Evolutionary conservation across 1,139 yeast species (phyloP), one percentile per base, ranked within the genome.

Genomic region (Debaryomyces coudertii): DNA sequence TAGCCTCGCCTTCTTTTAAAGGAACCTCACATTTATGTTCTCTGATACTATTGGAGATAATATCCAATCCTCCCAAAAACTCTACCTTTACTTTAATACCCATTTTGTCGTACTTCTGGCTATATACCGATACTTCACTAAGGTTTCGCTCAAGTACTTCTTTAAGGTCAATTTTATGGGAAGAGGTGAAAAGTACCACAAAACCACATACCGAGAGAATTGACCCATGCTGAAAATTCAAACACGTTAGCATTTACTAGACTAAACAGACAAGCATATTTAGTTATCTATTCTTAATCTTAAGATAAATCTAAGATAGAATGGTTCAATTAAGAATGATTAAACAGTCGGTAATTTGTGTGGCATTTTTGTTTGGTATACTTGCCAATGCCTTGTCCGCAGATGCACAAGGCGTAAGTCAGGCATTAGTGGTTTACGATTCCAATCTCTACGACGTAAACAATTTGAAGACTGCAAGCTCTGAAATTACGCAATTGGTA

Each of bases 21-120:
- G 71, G 67, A 33, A 81, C 54, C 1, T 63, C 63, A 24, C 82
- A 61, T 52, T 72, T 70, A 52, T 79, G 79, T 42, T 75, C 76
- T 51, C 83, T 68, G 36, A 76, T 72, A 43, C 79, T 75, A 43
- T 69, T 70, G 46, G 88, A 85, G 14, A 85, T 77, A 45, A 79
- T 81, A 59, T 87, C 93, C 36, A 87, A 69, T 0, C 95, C 95
- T 16, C 95, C 95, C 50, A 77, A 56, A 53, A 77, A 77, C 52
- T 76, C 81, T 1, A 76, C 74, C 49, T 66, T 74, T 4, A 75
- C 61, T 42, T 64, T 66, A 7, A 67, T 59, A 5, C 53, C 45
- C 67, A 61, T 61, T 7, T 45, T 18, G 42, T 36, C 18, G n/a
- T 28, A 24, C 5, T 11, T 22, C 23, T 36, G 6, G 18, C 14